Conservation (phyloP, 2,329 filamentous ascomycete genomes). For the Metarhizium guizhouense region DNA sequence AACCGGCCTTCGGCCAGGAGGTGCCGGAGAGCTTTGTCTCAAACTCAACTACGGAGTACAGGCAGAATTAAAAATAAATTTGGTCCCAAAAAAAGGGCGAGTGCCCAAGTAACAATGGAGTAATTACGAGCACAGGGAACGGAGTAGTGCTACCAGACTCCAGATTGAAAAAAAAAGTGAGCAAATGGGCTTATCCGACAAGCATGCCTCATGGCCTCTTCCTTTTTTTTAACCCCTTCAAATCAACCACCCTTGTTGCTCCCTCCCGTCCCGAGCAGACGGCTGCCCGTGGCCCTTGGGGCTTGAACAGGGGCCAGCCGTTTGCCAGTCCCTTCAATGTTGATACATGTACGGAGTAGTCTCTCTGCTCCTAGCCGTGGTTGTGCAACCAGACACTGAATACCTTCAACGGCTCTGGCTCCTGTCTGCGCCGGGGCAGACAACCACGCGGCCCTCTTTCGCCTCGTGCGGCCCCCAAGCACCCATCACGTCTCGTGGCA, state of each 20-base stretch:
- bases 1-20: not conserved
- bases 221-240: not conserved
- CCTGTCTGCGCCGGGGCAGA: not conserved
- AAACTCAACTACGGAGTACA: not conserved
- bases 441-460: not conserved
- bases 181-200: not conserved
- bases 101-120: not conserved
- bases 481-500: not conserved
- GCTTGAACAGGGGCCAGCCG: not conserved
- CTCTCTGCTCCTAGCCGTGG: too few species aligned
- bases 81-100: not conserved
- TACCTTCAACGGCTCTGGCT: not conserved
- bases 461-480: not conserved
- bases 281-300: not conserved
- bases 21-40: not conserved
- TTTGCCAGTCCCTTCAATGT: too few species aligned
- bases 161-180: not conserved
- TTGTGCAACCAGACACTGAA: not conserved
- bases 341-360: not conserved
- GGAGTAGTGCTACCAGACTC: too few species aligned
- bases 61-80: not conserved
- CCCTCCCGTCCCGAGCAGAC: constrained; percentile 2
- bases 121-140: not conserved
- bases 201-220: not conserved
- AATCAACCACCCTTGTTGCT: constrained; percentile 1